Base-by-base conservation (phyloP, 1,139 yeast genomes). In the Debaryomyces sp. region DNA sequence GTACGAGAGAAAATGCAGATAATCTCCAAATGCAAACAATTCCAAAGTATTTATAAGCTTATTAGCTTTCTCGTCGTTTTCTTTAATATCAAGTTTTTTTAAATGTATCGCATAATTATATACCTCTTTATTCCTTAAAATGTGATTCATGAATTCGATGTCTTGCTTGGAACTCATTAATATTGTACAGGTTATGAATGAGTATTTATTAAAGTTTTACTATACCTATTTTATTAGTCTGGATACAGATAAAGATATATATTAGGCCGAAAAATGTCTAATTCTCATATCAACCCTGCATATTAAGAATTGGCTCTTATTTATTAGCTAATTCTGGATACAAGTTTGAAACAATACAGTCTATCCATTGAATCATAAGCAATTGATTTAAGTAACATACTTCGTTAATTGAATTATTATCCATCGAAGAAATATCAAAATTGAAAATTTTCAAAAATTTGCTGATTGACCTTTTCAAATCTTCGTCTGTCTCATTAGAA, bases 11-110 rank as follows among this genome's bases (percentile, higher is more conserved):
- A 71, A 73, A 41, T 67, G 64, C 7, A 55, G 49, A 32, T 61
- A 59, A 41, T 65, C 62, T 2, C 80, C 79, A 55, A 70, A 73
- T 2, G 77, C 60, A 51, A 72, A 74, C 41, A 75, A 60, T 55
- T 75, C 80, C 8, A 71, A 46, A 1, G 72, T 63, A 33, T 45
- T 49, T 10, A 44, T 23, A 15, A 36, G 26, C 18, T 34, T 24
- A 22, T 27, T 35, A 3, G 33, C 22, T 2, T 26, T 36, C 8
- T 37, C 41, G 32, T 29, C n/a, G 21, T 33, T 8, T n/a, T 29
- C 39, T 27, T 27, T 15, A 18, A 6, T 23, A 12, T 15, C 22
- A 18, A 24, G 23, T 27, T 23, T 43, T 35, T n/a, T 27, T 37
- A 36, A 13, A 36, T 33, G 30, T 36, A 30, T 17, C n/a, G n/a